A percentile compares a stretch with the other conserved stretches of the same genome.
Evolutionary conservation across 495 filamentous ascomycete species (phyloP).

Genomic region (Xylaria bambusicola): DNA sequence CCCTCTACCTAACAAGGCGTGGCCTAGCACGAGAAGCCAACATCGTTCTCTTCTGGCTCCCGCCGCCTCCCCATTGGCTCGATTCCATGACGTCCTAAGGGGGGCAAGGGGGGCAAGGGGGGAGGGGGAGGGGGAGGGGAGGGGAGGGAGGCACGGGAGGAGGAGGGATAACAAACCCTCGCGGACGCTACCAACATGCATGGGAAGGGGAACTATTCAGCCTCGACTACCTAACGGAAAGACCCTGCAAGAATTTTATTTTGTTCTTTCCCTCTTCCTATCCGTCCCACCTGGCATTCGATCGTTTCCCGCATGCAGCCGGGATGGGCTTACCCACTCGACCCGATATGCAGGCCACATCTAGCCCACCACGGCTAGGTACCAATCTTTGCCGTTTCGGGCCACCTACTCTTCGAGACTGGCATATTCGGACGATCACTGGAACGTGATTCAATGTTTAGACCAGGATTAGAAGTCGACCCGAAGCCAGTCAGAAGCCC

Average conservation of each 20-base stretch:
- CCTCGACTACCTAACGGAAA: slow-evolving; percentile 30
- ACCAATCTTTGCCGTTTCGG: slow-evolving; percentile 27
- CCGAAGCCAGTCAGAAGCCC: slow-evolving; percentile 17
- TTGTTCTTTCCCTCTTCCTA: slow-evolving; percentile 8
- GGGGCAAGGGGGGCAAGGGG: not conserved
- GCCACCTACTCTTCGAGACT: slow-evolving; percentile 35
- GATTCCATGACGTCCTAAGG: slow-evolving; percentile 1
- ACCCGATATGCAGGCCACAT: slow-evolving; percentile 36
- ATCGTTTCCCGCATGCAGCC: slow-evolving; percentile 37
- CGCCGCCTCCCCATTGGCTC: slow-evolving; percentile 23
- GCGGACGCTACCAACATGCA: slow-evolving; percentile 16
- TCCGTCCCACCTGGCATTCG: slow-evolving; percentile 33
- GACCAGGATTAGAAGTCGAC: slow-evolving; percentile 22
- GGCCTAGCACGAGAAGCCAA: slow-evolving; percentile 22
- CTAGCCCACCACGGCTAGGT: slow-evolving; percentile 37
- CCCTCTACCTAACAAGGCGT: slow-evolving; percentile 28
- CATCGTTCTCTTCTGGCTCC: slow-evolving; percentile 18
- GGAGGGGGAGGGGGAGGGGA: no score
- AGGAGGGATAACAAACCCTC: slow-evolving; percentile 1
- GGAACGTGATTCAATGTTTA: slow-evolving; percentile 37
- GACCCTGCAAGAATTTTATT: slow-evolving; percentile 5
- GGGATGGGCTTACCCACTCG: slow-evolving; percentile 35
- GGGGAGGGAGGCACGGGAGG: not conserved
- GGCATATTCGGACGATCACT: slow-evolving; percentile 40
- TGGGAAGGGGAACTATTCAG: slow-evolving; percentile 30